phyloP scores from a whole-genome alignment of 164 flowering plant species.

The Paratinospora sagittata region DNA sequence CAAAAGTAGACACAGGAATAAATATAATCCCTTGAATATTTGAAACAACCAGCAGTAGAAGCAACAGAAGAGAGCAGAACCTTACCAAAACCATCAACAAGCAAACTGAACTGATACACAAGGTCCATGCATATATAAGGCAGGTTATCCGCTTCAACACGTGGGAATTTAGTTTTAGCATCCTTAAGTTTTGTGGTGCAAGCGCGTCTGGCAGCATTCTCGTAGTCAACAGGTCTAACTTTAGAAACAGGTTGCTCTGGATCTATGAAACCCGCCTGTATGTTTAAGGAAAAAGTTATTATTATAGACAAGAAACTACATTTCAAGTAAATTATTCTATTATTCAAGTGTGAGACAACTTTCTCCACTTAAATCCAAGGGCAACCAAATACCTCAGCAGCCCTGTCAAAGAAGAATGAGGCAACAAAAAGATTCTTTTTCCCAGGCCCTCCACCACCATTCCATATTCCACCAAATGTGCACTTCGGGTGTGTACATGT shows the following conservation, averaged over 20 bases:
- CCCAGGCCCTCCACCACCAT: slow-evolving; percentile 99
- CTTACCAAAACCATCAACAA: slow-evolving; percentile 51
- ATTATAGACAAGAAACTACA: too few species aligned
- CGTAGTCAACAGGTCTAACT: slow-evolving; percentile 41
- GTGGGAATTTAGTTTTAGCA: slow-evolving; percentile 27
- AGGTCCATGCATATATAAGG: slow-evolving; percentile 59
- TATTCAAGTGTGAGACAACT: too few species aligned
- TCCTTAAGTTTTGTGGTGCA: slow-evolving; percentile 28
- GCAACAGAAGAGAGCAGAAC: slow-evolving; percentile 5
- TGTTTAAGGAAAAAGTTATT: background rate
- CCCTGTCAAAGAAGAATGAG: slow-evolving; percentile 95
- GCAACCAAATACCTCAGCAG: slow-evolving; percentile 68
- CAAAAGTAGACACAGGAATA: background rate
- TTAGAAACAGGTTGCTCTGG: slow-evolving; percentile 26
- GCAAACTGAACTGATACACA: slow-evolving; percentile 43
- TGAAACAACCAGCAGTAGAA: background rate
- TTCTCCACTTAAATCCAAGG: background rate
- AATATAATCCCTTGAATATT: background rate
- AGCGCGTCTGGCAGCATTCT: slow-evolving; percentile 41
- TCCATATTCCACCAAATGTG: slow-evolving; percentile 96
- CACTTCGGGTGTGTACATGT: slow-evolving; percentile 91
- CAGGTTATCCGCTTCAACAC: slow-evolving; percentile 27
- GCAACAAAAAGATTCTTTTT: slow-evolving; percentile 89
- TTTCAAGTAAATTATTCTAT: too few species aligned
- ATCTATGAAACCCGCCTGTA: slow-evolving; percentile 59